Base-by-base conservation (phyloP, 164 flowering plant species). In the Berberis thunbergii region DNA sequence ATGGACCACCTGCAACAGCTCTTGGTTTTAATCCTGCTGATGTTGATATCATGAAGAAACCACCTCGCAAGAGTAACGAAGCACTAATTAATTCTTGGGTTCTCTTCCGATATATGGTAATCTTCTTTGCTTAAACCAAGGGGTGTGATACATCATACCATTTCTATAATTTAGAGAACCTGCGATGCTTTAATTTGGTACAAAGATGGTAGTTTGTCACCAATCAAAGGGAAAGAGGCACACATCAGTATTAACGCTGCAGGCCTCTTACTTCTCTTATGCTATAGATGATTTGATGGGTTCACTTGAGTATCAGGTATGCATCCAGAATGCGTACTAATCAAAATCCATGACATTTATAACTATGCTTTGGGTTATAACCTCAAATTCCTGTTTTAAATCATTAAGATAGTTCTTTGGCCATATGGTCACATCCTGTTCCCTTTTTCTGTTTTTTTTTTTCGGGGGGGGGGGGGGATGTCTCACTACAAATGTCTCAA, bases 1-100 rank as follows among this genome's bases (percentile, higher is more conserved):
- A 92, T 77, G 98, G 96, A 10, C 96, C 98, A 6, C 96, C 98
- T 69, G 98, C 98, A 3, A 89, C 96, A 53, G 98, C 96, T 66
- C 89, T 92, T 59, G 98, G 96, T 52, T 92, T 92, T 68, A 92
- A 89, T 59, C 96, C 98, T 50, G 83, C 95, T 13, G 96, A 92
- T 76, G 79, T 77, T 67, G 93, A 88, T 69, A 84, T 92, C 57
- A 92, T 92, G 98, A 74, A 59, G 63, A 92, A 86, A 74, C 95
- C 96, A 39, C 98, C 98, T 0, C 86, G 96, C 58, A 87, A 76
- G 74, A 86, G 86, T 69, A 75, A 86, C 62, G 98, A 92, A 72
- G 68, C 96, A 45, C 86, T 92, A 11, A 86, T 89, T 43, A 82
- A 70, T 73, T 76, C 84, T 53, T 92, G 96, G 96, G 80, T 89